phyloP scores from a whole-genome alignment of 495 filamentous ascomycete genomes.

The Paragyromitra xinjiangensis region DNA sequence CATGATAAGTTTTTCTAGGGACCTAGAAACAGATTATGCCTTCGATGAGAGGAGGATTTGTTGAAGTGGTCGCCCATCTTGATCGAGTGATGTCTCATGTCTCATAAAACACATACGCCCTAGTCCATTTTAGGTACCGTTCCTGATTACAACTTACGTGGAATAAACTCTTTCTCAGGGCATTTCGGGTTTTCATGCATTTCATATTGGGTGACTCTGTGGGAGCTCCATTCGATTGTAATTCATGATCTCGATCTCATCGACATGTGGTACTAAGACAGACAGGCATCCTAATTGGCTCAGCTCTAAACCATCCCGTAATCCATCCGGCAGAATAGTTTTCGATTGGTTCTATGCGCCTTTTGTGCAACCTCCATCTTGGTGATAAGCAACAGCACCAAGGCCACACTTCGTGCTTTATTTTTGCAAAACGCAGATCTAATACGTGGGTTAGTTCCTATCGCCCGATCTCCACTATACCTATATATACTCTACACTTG shows the following conservation, averaged over 20 bases:
- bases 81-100: conserved; percentile 21
- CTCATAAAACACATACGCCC: background rate
- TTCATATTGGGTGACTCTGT: background rate
- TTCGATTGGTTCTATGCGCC: conserved; percentile 16
- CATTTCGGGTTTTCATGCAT: background rate
- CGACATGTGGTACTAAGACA: conserved; percentile 26
- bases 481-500: conserved; percentile 29
- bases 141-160: background rate
- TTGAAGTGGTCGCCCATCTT: too few species aligned
- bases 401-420: background rate
- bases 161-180: background rate
- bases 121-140: background rate
- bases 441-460: conserved; percentile 41
- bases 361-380: conserved; percentile 1
- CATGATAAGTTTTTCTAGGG: too few species aligned
- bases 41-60: too few species aligned
- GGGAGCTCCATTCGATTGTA: conserved; percentile 21
- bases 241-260: conserved; percentile 40
- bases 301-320: conserved; percentile 9
- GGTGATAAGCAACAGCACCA: conserved; percentile 26
- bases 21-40: too few species aligned
- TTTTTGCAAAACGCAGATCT: conserved; percentile 22
- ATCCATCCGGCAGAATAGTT: conserved; percentile 9
- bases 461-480: conserved; percentile 37
- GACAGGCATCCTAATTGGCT: conserved; percentile 29